Evolutionary conservation across 192 early-diverging fungal genomes (phyloP).

Genomic region (Linnemannia schmuckeri): DNA sequence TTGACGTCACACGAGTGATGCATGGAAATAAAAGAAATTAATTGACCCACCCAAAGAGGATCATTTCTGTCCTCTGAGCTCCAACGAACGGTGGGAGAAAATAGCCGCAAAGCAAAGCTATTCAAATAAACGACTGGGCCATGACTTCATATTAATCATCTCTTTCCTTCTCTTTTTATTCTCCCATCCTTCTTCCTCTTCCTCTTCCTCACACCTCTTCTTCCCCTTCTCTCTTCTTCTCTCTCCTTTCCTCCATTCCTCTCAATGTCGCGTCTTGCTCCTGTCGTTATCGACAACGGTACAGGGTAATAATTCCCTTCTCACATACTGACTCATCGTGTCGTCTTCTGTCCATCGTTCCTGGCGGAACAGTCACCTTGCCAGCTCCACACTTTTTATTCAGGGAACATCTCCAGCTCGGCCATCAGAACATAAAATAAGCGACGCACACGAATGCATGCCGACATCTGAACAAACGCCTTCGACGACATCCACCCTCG

Average conservation of each 20-base stretch:
- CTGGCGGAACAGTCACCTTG: slow-evolving; percentile 20
- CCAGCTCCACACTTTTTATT: neutral
- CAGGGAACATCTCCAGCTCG: neutral
- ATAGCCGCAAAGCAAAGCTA: neutral
- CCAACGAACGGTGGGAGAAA: neutral
- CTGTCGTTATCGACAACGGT: slow-evolving; percentile 98
- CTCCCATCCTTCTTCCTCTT: neutral
- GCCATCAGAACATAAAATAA: neutral
- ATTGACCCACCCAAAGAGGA: too few species aligned
- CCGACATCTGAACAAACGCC: neutral
- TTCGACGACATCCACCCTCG: neutral
- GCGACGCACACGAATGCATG: neutral
- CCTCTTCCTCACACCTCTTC: neutral
- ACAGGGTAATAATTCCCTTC: slow-evolving; percentile 80
- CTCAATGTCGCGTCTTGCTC: slow-evolving; percentile 68
- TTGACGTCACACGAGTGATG: neutral
- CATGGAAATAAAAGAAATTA: neutral
- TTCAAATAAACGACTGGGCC: neutral
- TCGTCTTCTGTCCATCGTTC: neutral
- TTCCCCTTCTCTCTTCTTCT: neutral
- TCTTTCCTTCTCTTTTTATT: neutral
- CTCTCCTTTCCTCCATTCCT: neutral
- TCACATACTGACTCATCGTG: neutral
- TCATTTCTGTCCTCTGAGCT: too few species aligned
- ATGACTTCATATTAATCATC: neutral